These are phyloP conservation scores for Microcyclospora tardicrescens DNA, from an alignment of 2,329 filamentous ascomycete genomes.

Conservation along the genomic window DNA sequence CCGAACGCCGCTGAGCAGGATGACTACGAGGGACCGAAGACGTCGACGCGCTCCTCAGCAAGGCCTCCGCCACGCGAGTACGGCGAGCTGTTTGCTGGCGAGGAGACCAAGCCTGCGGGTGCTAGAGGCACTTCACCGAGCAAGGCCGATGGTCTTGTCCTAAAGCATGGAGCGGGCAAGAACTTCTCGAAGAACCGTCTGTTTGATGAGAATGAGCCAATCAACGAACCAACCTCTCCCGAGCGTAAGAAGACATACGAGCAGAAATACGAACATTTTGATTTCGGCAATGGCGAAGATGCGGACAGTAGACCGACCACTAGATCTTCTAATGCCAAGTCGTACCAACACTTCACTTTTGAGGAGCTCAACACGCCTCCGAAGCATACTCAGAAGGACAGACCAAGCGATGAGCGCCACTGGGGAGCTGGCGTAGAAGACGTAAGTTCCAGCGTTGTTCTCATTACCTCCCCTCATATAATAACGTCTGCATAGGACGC, in stretches of 20 bases:
- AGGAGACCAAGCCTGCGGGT: constrained; percentile 24
- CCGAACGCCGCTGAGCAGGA: constrained; percentile 36
- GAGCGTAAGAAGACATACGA: constrained; percentile 52
- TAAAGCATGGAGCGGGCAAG: constrained; percentile 38
- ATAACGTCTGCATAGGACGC: constrained; percentile 33
- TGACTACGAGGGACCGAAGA: constrained; percentile 34
- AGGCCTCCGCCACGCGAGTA: constrained; percentile 56
- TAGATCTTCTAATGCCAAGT: constrained; percentile 34
- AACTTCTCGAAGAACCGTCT: constrained; percentile 42
- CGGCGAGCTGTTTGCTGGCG: constrained; percentile 54
- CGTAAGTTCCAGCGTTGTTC: constrained; percentile 18
- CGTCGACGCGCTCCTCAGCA: constrained; percentile 53
- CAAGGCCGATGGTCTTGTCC: constrained; percentile 24
- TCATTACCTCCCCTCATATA: background rate
- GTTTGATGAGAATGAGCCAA: constrained; percentile 41
- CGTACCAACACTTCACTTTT: constrained; percentile 72
- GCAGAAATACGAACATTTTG: constrained; percentile 75
- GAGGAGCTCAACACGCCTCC: constrained; percentile 75
- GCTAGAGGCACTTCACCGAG: constrained; percentile 21
- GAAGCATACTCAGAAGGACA: constrained; percentile 53
- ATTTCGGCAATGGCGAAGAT: constrained; percentile 54
- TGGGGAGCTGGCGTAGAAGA: constrained; percentile 64
- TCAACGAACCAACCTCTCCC: constrained; percentile 23
- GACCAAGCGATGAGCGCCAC: constrained; percentile 60
- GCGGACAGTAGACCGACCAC: constrained; percentile 28